Percentiles rank a stretch among this genome's conserved stretches.
phyloP scores from a whole-genome alignment of 805 yeast genomes.

The Kregervanrija fluxuum region DNA sequence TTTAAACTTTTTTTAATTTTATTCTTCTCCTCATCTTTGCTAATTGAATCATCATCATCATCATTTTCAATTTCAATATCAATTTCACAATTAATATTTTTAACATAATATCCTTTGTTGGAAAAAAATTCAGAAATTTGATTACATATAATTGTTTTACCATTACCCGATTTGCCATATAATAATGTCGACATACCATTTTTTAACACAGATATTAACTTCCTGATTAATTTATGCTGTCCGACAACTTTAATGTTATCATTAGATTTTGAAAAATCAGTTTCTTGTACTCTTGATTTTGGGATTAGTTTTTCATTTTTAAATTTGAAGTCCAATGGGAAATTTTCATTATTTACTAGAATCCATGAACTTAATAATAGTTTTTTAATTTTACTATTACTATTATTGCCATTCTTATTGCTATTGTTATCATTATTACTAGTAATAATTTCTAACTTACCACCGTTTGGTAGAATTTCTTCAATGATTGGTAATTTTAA shows the following conservation, averaged over 20 bases:
- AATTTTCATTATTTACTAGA: constrained; percentile 27
- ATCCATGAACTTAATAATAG: constrained; percentile 4
- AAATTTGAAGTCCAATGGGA: constrained; percentile 32
- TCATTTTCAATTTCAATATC: background rate
- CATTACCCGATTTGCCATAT: constrained; percentile 75
- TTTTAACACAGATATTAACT: constrained; percentile 33
- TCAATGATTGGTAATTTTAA: constrained; percentile 46
- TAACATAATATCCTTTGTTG: constrained; percentile 37
- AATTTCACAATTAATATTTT: constrained; percentile 26
- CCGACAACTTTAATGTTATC: constrained; percentile 41
- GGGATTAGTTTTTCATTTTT: constrained; percentile 43
- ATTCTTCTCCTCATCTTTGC: constrained; percentile 3
- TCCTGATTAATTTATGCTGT: constrained; percentile 37
- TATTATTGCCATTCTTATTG: constrained; percentile 6
- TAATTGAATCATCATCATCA: background rate
- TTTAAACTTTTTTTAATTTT: constrained; percentile 27
- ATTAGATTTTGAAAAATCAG: background rate
- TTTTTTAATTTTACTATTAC: too few relatives aligned
- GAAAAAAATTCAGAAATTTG: constrained; percentile 33
- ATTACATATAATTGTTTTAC: constrained; percentile 56
- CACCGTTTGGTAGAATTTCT: constrained; percentile 49
- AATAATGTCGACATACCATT: constrained; percentile 48
- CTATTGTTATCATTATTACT: background rate
- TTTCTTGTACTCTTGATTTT: constrained; percentile 30
- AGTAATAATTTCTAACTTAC: constrained; percentile 32